Evolutionary conservation across 2,329 filamentous ascomycete genomes (phyloP), one percentile per base, ranked within the genome.

Genomic region (Torrubiella hemipterigena): DNA sequence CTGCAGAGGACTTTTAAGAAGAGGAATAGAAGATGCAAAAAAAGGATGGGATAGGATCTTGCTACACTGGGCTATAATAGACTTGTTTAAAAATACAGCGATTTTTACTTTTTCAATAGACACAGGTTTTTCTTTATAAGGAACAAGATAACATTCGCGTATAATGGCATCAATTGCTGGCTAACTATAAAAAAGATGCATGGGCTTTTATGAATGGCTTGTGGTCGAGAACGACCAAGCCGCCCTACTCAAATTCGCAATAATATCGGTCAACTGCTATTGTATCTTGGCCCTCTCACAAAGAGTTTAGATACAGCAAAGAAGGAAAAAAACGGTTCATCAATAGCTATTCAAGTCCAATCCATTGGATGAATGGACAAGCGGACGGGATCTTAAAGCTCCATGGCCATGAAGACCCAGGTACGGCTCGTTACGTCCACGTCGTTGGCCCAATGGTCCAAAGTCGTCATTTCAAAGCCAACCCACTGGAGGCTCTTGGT

Each of bases 401-500:
- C 86, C 76, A 93, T 91, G 40, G 77, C 77, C 66, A 94, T 74
- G 52, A 93, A 85, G 36, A 94, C 56, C 87, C 87, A 95, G 47
- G 67, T 67, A 31, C 76, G 61, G 59, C 85, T 93, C 30, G 81
- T 75, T 32, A 78, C 68, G 40, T 81, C 73, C 33, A 69, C 52
- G 23, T 66, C 64, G 27, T 65, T 60, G 12, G 73, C 69, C 79
- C 85, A 94, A 44, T 74, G 70, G 43, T 86, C 78, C 26, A 95
- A 66, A 16, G 82, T 89, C 30, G 75, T 77, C 42, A 89, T 69
- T 50, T 83, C 81, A 50, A 94, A 94, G 33, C 87, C 87, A 41
- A 93, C 87, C 87, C 87, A 95, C 52, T 86, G 82, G 31, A 95
- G 70, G 47, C 85, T 87, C 54, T 81, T 84, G 48, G 81, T 74